Evolutionary conservation across 192 early-diverging fungal genomes (phyloP), one percentile per base, ranked within the genome.

Genomic region (Linnemannia elongata): DNA sequence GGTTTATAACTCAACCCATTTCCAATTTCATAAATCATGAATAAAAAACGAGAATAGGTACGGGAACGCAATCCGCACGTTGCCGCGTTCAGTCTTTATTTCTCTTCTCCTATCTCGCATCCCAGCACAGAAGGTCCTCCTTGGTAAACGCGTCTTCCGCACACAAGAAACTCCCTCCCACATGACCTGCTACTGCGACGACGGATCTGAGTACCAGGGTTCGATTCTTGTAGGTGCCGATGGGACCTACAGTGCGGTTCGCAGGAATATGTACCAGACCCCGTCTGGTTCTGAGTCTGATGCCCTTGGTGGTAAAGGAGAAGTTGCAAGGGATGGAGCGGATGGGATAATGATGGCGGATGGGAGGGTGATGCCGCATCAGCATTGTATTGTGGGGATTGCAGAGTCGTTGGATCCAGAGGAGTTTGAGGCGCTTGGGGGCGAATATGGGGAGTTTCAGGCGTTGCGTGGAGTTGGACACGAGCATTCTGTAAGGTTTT

Each of bases 151-250:
- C 38, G 57, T 76, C 22, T 18, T 68, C 75, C 33, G 75, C 36
- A 76, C 57, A 13, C 35, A 75, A 39, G 74, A 55, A 7, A 12
- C 45, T 30, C 9, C 41, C 17, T 22, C 33, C 38, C 44, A 63
- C 35, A 36, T 76, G 38, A 68, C 36, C 5, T 76, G 75, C 75
- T 60, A 39, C 54, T 76, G 75, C 41, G 55, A 76, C 9, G 75
- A 76, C 39, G 75, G 75, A 12, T 41, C 75, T 8, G 57, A 42
- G 0, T 76, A 66, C 27, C 52, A 39, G 22, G 60, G 60, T 9
- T 41, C 75, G 8, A 60, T 76, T 22, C 75, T 76, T 0, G 54
- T 76, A 12, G 75, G 75, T 41, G 75, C 75, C 57, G 75, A 76
- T 33, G 75, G 75, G 2, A 24, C 57, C 12, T 76, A 76, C 36